Base-by-base conservation (phyloP, 2,329 filamentous ascomycete genomes). In the Fusarium penzigii region DNA sequence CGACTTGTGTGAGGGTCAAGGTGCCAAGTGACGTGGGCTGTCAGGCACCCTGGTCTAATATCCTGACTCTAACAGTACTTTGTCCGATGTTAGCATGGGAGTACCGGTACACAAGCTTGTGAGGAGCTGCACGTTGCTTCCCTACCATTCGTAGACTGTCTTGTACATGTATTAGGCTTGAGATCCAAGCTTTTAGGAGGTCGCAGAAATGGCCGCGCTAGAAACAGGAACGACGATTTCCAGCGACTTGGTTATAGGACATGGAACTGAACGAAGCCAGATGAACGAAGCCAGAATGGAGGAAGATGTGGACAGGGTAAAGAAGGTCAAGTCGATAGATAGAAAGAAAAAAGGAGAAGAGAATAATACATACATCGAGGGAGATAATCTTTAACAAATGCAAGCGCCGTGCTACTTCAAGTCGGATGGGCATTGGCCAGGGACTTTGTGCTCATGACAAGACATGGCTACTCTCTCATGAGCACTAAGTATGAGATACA, bases 131-230 rank as follows among this genome's bases (percentile, higher is more conserved):
- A 25, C 20, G 20, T 25, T 25, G 20, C 20, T 25, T 25, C 20
- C 32, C 32, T 36, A 36, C 32, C 5, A 36, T 14, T 36, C 10
- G 32, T 36, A 11, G 32, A 25, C 7, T 25, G 20, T 7, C 5
- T 25, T 25, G 20, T 12, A 36, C 11, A 32, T 11, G 29, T 12
- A 36, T 36, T 11, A 11, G 10, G 10, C 32, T 12, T 4, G 10
- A 36, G 32, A 9, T 14, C 32, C 42, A 44, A 59, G 51, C 53
- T 59, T 56, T 36, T 61, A 61, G 54, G 45, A 49, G 65, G 65
- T 62, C 65, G 65, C 65, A 67, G 62, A 65, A 64, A 65, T 56
- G 65, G 65, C 50, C 65, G 59, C 59, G 48, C 52, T 55, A 63
- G 61, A 61, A 56, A 65, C 62, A 53, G 52, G 44, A 48, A 29